A percentile compares a stretch with the other conserved stretches of the same genome.
These are phyloP conservation scores for Yamadazyma taylorii DNA, from an alignment of 1,139 yeast species.

Conservation along the genomic window DNA sequence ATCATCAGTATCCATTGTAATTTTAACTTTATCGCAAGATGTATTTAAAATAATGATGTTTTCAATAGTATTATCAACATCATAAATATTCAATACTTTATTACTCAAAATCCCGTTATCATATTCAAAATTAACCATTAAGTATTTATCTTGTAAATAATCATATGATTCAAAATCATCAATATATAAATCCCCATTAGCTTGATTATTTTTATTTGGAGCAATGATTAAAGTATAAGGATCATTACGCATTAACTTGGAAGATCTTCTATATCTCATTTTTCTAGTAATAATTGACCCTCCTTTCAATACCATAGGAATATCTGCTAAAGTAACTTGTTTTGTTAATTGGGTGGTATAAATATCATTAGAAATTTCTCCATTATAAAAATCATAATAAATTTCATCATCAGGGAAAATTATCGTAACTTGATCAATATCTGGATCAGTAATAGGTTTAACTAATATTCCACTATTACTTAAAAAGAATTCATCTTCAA, in stretches of 20 bases:
- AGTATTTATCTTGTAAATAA: conserved; percentile 50
- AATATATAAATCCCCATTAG: conserved; percentile 58
- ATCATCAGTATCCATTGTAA: conserved; percentile 19
- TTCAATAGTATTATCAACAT: conserved; percentile 46
- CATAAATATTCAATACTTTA: conserved; percentile 12
- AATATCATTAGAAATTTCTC: conserved; percentile 16
- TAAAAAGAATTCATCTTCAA: conserved; percentile 84
- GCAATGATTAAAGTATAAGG: conserved; percentile 81
- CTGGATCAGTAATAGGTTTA: conserved; percentile 75
- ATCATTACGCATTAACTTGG: conserved; percentile 73
- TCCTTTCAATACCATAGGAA: conserved; percentile 76
- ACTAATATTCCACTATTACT: conserved; percentile 75
- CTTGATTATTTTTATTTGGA: conserved; percentile 48
- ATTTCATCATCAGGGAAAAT: conserved; percentile 64
- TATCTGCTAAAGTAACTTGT: conserved; percentile 54
- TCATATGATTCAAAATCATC: conserved; percentile 83
- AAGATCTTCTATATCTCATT: conserved; percentile 76
- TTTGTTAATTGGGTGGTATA: conserved; percentile 19
- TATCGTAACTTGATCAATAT: conserved; percentile 43
- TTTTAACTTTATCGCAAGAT: conserved; percentile 11
- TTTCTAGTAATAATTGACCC: conserved; percentile 73
- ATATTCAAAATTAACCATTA: conserved; percentile 37
- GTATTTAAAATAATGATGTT: conserved; percentile 56
- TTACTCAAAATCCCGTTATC: conserved; percentile 10
- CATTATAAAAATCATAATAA: conserved; percentile 59